Evolutionary conservation across 495 filamentous ascomycete species (phyloP).

Genomic region (Penicillium atrosanguineum): DNA sequence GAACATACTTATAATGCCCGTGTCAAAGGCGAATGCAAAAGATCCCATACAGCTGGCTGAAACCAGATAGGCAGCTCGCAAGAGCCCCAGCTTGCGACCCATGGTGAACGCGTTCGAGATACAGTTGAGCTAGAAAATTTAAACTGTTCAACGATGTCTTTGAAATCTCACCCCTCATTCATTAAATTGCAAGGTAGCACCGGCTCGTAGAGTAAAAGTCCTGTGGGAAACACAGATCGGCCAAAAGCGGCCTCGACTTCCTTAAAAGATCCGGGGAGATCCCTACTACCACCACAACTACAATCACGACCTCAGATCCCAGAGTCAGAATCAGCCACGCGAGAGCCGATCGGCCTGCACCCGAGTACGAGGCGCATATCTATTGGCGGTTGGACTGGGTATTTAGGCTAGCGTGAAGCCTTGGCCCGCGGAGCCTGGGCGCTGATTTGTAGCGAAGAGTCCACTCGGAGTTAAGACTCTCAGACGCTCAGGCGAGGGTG

Average conservation of each 20-base stretch:
- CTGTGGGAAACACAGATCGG: not conserved
- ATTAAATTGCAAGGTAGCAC: not conserved
- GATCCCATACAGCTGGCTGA: conserved; percentile 41
- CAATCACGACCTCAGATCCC: not conserved
- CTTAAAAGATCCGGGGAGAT: not conserved
- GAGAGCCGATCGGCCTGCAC: conserved; percentile 20
- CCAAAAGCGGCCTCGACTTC: not conserved
- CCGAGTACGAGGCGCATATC: conserved; percentile 4
- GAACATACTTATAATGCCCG: conserved; percentile 37
- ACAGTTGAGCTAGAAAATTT: not conserved
- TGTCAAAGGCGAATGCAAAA: conserved; percentile 41
- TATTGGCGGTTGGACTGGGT: conserved; percentile 4
- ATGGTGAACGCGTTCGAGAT: conserved; percentile 9
- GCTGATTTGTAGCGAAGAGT: conserved; percentile 4
- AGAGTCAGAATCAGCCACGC: conserved; percentile 4
- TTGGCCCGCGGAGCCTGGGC: conserved; percentile 1
- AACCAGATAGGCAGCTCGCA: conserved; percentile 34
- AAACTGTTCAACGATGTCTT: not conserved
- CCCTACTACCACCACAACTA: not conserved
- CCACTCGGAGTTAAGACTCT: not conserved
- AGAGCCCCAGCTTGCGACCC: conserved; percentile 32
- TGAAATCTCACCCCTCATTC: not conserved
- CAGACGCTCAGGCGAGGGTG: too few relatives aligned
- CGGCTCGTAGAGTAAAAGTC: not conserved
- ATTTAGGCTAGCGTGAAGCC: conserved; percentile 1